Percentiles rank a stretch among this genome's conserved stretches.
Conservation (phyloP, 768 basidiomycete genomes). For the Leccinum fibrillosum region DNA sequence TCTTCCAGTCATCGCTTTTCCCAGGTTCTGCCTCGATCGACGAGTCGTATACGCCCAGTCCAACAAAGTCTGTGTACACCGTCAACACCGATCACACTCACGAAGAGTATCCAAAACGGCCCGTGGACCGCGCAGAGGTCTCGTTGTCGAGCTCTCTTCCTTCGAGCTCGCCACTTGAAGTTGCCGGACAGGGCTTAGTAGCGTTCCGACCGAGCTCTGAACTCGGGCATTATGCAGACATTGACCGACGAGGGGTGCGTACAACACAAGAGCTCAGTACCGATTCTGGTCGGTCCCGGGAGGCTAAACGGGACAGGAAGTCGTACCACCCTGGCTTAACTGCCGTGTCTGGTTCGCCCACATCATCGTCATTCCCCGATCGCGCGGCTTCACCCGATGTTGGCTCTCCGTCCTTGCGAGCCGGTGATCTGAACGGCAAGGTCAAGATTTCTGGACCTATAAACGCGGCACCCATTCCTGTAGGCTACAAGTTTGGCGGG, state of each 20-base stretch:
- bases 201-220: conserved; percentile 70
- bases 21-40: conserved; percentile 22
- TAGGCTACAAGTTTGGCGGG: conserved; percentile 85
- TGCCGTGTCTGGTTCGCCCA: conserved; percentile 47
- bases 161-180: conserved; percentile 43
- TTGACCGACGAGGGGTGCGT: conserved; percentile 36
- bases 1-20: conserved; percentile 47
- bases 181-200: conserved; percentile 28
- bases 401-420: conserved; percentile 43
- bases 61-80: conserved; percentile 50
- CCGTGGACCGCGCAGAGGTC: conserved; percentile 50
- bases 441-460: conserved; percentile 89
- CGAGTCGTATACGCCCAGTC: conserved; percentile 45
- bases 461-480: conserved; percentile 80
- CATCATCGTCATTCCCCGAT: conserved; percentile 31
- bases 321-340: conserved; percentile 62
- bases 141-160: conserved; percentile 64
- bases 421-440: conserved; percentile 57
- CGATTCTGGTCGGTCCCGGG: conserved; percentile 52
- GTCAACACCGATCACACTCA: conserved; percentile 32
- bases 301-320: conserved; percentile 52
- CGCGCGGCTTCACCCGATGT: conserved; percentile 48
- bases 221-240: conserved; percentile 75
- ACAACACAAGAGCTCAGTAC: conserved; percentile 43
- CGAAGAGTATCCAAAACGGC: conserved; percentile 35